Percentiles rank a stretch among this genome's conserved stretches.
These are phyloP conservation scores for Nelumbo lutea DNA, from an alignment of 164 flowering plant genomes.

Conservation along the genomic window DNA sequence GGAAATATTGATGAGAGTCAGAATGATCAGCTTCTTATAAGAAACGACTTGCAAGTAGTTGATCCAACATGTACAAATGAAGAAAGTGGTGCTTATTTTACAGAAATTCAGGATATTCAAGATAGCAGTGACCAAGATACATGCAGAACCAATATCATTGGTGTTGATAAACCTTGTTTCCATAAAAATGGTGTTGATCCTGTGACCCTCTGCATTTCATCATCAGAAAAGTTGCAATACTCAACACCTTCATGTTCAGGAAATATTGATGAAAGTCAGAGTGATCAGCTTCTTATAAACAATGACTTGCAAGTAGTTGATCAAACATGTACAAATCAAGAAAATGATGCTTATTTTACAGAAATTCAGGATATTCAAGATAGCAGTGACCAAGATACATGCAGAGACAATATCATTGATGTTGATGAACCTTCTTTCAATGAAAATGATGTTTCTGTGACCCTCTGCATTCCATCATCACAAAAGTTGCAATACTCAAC, in stretches of 20 bases:
- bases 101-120: too few species aligned
- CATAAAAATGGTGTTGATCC: not conserved
- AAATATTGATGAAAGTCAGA: not conserved
- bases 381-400: not conserved
- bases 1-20: conserved; percentile 3
- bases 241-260: conserved; percentile 9
- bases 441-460: not conserved
- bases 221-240: not conserved
- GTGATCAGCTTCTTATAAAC: conserved; percentile 6
- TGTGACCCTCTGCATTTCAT: not conserved
- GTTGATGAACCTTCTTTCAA: not conserved
- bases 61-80: conserved; percentile 2
- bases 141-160: conserved; percentile 1
- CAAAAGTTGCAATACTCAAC: conserved; percentile 1
- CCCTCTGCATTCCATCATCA: not conserved
- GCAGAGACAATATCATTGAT: not conserved
- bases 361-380: too few species aligned
- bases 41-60: conserved; percentile 1
- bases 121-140: not conserved
- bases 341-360: not conserved
- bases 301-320: conserved; percentile 1
- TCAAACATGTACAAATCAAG: not conserved
- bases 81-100: not conserved
- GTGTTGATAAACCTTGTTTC: not conserved
- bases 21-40: conserved; percentile 5